Evolutionary conservation across 495 filamentous ascomycete genomes (phyloP), one percentile per base, ranked within the genome.

Genomic region (Tuber aestivum): DNA sequence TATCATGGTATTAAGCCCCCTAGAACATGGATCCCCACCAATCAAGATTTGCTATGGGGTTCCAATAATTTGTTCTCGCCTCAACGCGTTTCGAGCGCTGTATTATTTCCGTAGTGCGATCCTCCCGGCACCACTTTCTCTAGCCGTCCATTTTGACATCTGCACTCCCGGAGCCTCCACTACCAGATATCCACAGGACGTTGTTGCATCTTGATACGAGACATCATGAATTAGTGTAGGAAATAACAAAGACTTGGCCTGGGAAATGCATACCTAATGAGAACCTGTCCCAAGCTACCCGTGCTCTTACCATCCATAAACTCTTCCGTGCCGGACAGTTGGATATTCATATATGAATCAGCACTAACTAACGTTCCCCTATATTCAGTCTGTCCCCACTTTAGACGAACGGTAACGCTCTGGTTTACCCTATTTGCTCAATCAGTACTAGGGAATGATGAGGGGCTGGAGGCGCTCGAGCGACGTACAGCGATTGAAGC

Each of bases 321-420:
- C 83, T 98, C 96, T 86, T 96, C 93, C 70, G 95, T 93, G 81
- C 91, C 89, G 81, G 88, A 88, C 72, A 99, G 88, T 85, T 97
- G 92, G 77, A 99, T 90, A 86, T 99, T 99, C 94, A 99, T 97
- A 89, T 98, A 99, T 81, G 92, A 94, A 86, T 99, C 95, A 79
- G 97, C 92, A 85, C 89, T 92, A 80, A 98, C 93, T 73, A 99
- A 89, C 69, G 88, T 89, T 79, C 95, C 95, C 83, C 93, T 93
- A 89, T 98, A 99, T 85, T 98, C 96, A 44, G 93, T 95, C 83
- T 97, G 90, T 79, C 93, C 94, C 95, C 95, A 99, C 88, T 99
- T 99, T 41, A 99, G 89, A 79, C 94, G 92, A 68, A 99, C 91
- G 73, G 95, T 87, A 82, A 99, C 89, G 83, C 94, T 90, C 84